Evolutionary conservation across 2,329 filamentous ascomycete species (phyloP), one percentile per base, ranked within the genome.

Genomic region (Aspergillus sp.): DNA sequence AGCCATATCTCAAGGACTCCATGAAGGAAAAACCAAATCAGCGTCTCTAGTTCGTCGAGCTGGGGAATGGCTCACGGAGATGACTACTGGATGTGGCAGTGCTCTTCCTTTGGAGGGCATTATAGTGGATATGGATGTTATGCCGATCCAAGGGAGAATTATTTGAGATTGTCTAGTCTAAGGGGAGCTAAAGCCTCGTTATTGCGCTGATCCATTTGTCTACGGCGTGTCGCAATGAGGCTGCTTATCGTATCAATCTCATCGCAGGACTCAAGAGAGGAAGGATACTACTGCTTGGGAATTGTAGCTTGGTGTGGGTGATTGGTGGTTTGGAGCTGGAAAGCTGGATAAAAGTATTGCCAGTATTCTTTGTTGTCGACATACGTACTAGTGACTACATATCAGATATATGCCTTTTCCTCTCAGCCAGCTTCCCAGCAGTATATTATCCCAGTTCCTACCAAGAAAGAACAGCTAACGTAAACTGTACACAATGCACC

Each of bases 211-310:
- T 54, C 27, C 38, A 36, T 23, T 19, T 4, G 25, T 39, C 38
- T 23, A 25, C 21, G 11, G 27, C 52, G 23, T 27, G 23, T 54
- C 41, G 21, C 38, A 44, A 23, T 54, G 15, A 52, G 32, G 23
- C 52, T 41, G 51, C 32, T 54, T 54, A 54, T 44, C 52, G 38
- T 54, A 54, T 54, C 52, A 54, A 54, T 54, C 52, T 54, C 52
- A 42, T 54, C 52, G 21, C n/a, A 13, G 23, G 13, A 23, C 23
- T 49, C 3, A 7, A 36, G 44, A n/a, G 21, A 17, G 44, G 6
- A 23, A 15, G 4, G 15, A 15, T 8, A 27, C 8, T 5, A 23
- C 21, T 23, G 13, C 21, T n/a, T 15, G 13, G 13, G 23, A 17
- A 6, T 15, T 48, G 3, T 8, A 21, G 10, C 5, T 6, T n/a